Evolutionary conservation across 2,329 filamentous ascomycete genomes (phyloP), one percentile per base, ranked within the genome.

Genomic region (Alternaria sp.): DNA sequence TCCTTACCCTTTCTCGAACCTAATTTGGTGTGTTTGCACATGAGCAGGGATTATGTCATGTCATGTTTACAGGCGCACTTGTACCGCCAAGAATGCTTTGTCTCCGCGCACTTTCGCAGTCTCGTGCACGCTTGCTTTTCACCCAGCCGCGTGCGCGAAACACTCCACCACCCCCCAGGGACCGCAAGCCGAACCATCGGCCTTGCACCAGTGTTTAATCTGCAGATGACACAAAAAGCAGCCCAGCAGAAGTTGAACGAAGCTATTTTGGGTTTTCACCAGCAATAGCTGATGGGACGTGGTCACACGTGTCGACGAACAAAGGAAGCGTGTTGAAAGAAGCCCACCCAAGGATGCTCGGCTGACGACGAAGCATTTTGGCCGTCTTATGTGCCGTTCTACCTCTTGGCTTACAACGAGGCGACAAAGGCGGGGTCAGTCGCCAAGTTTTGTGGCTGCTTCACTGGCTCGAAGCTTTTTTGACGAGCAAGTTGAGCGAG

Each of bases 331-430:
- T 56, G 71, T 75, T 56, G 56, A 73, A 73, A 75, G 71, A 75
- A 74, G 72, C 66, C 67, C 68, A 52, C 55, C 51, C 64, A 71
- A 72, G 63, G 62, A 51, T 52, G 66, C 67, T 73, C 61, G 69
- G 70, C 71, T 72, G 70, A 72, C 71, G 66, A 46, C 53, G 51
- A 59, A 49, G 40, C 17, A 29, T 49, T 50, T 58, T 58, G 55
- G 55, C 55, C 34, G 14, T 58, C 42, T 41, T 41, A 58, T 58
- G 42, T 44, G 55, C 55, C 42, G 42, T 52, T 48, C 39, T 39
- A 51, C 48, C 50, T 50, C 65, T 66, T 63, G 61, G 65, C 60
- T 51, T 67, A 67, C 66, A 71, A 66, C n/a, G 34, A 37, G 42
- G 50, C 52, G 42, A 45, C 42, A 33, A 41, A 56, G 41, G 64